Percentiles rank a stretch among this genome's conserved stretches.
Evolutionary conservation across 1,139 yeast species (phyloP).

Genomic region (Zygosaccharomyces pseudobailii): DNA sequence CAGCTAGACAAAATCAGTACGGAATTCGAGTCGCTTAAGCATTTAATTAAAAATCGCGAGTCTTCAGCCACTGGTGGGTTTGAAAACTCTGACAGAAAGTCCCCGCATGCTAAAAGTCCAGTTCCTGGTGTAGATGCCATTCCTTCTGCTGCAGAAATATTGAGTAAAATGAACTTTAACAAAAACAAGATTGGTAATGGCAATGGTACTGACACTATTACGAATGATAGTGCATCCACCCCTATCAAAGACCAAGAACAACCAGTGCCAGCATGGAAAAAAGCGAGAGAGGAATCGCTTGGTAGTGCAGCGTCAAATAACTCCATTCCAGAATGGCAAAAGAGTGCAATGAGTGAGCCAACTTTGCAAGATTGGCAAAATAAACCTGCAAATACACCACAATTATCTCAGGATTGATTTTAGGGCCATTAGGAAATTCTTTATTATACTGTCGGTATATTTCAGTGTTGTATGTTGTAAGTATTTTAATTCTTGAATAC

Average conservation of each 20-base stretch:
- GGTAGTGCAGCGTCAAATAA: conserved; percentile 8
- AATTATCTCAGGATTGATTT: neutral
- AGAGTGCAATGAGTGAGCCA: conserved; percentile 10
- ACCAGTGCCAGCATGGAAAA: conserved; percentile 37
- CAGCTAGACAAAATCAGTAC: conserved; percentile 55
- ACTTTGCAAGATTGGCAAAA: conserved; percentile 26
- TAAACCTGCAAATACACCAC: conserved; percentile 13
- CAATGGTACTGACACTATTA: neutral
- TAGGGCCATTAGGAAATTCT: no score
- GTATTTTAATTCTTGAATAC: neutral
- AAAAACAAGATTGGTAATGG: conserved; percentile 19
- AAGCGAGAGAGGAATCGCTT: conserved; percentile 19
- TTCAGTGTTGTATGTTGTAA: no score
- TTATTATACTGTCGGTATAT: no score
- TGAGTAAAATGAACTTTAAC: conserved; percentile 46
- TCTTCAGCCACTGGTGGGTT: conserved; percentile 17
- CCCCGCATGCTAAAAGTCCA: conserved; percentile 15
- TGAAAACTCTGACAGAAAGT: neutral
- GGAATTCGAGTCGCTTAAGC: conserved; percentile 65
- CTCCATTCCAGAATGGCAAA: conserved; percentile 32
- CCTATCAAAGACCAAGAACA: conserved; percentile 6
- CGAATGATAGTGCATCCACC: neutral
- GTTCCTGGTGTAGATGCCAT: conserved; percentile 37
- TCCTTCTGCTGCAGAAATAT: conserved; percentile 60
- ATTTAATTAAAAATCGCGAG: conserved; percentile 51